A percentile compares a stretch with the other conserved stretches of the same genome.
These are phyloP conservation scores for Boletus eberwhitei DNA, from an alignment of 768 basidiomycete species.

Conservation along the genomic window DNA sequence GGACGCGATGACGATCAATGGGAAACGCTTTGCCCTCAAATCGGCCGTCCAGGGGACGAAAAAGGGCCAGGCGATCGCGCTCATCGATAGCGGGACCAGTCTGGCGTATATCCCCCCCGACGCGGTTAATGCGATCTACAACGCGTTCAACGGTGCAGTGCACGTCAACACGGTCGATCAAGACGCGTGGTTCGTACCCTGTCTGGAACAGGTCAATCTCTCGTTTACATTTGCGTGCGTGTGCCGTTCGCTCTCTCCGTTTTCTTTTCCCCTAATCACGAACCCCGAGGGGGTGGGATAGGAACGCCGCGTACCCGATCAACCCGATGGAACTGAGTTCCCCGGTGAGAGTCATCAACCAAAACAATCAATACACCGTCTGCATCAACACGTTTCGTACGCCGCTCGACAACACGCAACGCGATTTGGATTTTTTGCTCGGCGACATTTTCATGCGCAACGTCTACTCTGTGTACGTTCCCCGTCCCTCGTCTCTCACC, in stretches of 20 bases:
- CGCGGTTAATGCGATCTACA: conserved; percentile 39
- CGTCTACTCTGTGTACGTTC: conserved; percentile 40
- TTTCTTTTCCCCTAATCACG: no score
- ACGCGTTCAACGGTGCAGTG: conserved; percentile 35
- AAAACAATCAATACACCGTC: conserved; percentile 36
- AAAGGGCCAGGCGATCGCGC: conserved; percentile 31
- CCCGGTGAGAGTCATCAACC: conserved; percentile 22
- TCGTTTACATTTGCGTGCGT: conserved; percentile 23
- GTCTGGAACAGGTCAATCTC: conserved; percentile 28
- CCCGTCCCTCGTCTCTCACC: not conserved
- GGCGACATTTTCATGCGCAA: conserved; percentile 47
- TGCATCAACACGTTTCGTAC: conserved; percentile 37
- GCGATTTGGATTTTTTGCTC: conserved; percentile 38
- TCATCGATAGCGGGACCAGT: conserved; percentile 46
- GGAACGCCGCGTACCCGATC: conserved; percentile 35
- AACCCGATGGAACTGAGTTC: conserved; percentile 44
- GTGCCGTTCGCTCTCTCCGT: no score
- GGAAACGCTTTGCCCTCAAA: conserved; percentile 21
- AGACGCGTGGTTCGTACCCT: conserved; percentile 39
- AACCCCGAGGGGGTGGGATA: not conserved
- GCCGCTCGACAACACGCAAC: conserved; percentile 22
- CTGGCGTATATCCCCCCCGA: conserved; percentile 33
- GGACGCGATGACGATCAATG: conserved; percentile 37
- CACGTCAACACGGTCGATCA: conserved; percentile 27
- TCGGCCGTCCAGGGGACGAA: conserved; percentile 33